Conservation (phyloP, 1,284 basidiomycete species). For the Cystobasidium pallidum region DNA sequence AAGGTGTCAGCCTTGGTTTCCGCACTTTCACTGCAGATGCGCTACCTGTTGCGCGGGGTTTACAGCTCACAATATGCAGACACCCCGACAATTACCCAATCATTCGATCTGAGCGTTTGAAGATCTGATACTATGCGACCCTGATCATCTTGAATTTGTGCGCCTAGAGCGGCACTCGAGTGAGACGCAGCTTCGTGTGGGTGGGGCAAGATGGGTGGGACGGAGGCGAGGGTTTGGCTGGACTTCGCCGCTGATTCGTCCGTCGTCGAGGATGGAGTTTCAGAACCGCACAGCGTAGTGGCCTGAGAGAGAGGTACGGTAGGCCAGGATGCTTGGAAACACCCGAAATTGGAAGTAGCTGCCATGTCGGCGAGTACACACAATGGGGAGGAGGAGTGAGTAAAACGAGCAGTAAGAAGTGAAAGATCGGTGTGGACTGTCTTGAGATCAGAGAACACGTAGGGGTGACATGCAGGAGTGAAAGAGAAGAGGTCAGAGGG, state of each 20-base stretch:
- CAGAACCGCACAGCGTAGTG: not conserved
- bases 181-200: not conserved
- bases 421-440: not conserved
- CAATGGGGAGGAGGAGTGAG: not conserved
- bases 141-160: no score
- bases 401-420: not conserved
- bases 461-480: not conserved
- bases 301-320: slow-evolving; percentile 2
- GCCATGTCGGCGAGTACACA: not conserved
- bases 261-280: not conserved
- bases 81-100: not conserved
- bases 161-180: not conserved
- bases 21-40: no score
- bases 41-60: no score
- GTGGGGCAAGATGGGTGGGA: not conserved
- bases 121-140: not conserved
- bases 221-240: not conserved
- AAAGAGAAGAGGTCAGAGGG: not conserved
- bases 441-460: not conserved
- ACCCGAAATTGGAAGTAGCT: not conserved
- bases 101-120: not conserved
- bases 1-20: no score
- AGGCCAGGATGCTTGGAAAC: not conserved
- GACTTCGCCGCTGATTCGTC: not conserved
- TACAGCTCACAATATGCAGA: slow-evolving; percentile 21